Evolutionary conservation across 2,329 filamentous ascomycete genomes (phyloP).

Genomic region (Graphilbum fragrans): DNA sequence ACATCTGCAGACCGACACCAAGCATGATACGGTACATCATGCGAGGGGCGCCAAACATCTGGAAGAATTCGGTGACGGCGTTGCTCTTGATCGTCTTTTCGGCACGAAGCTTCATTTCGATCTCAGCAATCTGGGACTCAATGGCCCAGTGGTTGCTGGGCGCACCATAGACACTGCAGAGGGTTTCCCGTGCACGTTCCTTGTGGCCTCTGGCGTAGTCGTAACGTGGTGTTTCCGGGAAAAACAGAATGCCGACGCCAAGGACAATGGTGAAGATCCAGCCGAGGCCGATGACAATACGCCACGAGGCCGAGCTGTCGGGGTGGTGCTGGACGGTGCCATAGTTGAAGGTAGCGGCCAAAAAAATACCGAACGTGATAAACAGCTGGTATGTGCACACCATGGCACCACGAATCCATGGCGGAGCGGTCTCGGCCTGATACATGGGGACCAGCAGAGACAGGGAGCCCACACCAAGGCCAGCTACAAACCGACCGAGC

Average conservation of each 20-base stretch:
- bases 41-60: constrained; percentile 27
- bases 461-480: constrained; percentile 54
- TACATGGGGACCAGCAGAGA: constrained; percentile 46
- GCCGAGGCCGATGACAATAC: constrained; percentile 46
- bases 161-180: constrained; percentile 7
- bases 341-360: constrained; percentile 35
- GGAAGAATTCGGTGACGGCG: constrained; percentile 21
- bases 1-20: constrained; percentile 49
- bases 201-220: constrained; percentile 6
- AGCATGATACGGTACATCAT: constrained; percentile 53
- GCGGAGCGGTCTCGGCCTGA: constrained; percentile 50
- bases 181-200: constrained; percentile 6
- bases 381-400: constrained; percentile 63
- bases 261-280: constrained; percentile 40
- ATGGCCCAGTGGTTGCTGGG: constrained; percentile 8
- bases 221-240: constrained; percentile 45
- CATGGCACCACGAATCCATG: constrained; percentile 50
- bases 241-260: constrained; percentile 36
- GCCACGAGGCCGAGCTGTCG: constrained; percentile 37
- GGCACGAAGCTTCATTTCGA: constrained; percentile 15
- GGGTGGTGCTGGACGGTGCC: constrained; percentile 31
- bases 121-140: constrained; percentile 7
- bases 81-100: constrained; percentile 31
- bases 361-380: constrained; percentile 58
- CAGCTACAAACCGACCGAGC: constrained; percentile 53